Evolutionary conservation across 768 basidiomycete species (phyloP), one percentile per base, ranked within the genome.

Genomic region (Tephrocybe sp.): DNA sequence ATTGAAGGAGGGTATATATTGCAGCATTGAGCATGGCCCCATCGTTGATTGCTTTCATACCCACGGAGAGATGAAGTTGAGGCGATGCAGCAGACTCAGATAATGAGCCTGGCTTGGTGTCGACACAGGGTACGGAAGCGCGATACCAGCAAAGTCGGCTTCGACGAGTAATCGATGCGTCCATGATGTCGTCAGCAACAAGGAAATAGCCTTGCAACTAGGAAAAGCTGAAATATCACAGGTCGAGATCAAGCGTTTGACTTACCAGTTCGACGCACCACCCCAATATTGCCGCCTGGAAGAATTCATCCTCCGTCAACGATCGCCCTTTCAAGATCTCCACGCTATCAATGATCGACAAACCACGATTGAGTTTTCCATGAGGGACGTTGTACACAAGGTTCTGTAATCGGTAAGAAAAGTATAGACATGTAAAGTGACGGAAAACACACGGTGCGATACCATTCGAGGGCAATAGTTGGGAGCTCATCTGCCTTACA

Each of bases 131-230:
- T 33, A 59, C 60, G 10, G 59, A 48, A 4, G 61, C 46, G 52
- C 75, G 80, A 73, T 96, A 98, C 91, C 92, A 99, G 72, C 96
- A 99, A 1, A 94, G 89, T 68, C 97, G 95, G 4, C 88, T 86
- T 9, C 96, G 87, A 19, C 96, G 87, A 10, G 96, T 98, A 60
- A 98, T 87, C 40, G 89, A 92, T 16, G 79, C 67, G 65, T 99
- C 96, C 97, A 99, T 99, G 62, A 98, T 94, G 68, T 98, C 96
- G 69, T 99, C 92, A 4, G 92, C 81, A 49, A 97, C 92, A 49
- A 98, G 83, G 85, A 98, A 98, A 72, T 87, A 97, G 0, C 93
- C 94, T 85, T 98, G 96, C 7, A 99, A 82, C 92, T 96, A 62
- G 47, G 32, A 12, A 40, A 48, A 30, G n/a, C 33, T 48, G 1